Base-by-base conservation (phyloP, 2,329 filamentous ascomycete species). In the Fusarium stilboides region DNA sequence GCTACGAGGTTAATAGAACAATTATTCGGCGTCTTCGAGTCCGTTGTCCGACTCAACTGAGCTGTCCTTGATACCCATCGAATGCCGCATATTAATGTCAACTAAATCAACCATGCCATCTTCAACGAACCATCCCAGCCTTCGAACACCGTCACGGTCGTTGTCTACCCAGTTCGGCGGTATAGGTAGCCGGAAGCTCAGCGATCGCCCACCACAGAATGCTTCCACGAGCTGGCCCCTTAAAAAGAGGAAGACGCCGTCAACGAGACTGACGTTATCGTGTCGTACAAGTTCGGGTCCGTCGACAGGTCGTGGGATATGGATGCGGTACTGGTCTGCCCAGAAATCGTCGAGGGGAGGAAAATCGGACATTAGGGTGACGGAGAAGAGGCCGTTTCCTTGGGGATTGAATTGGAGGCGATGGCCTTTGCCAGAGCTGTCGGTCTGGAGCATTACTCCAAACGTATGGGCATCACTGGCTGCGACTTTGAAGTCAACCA, bases 271-370 rank as follows among this genome's bases (percentile, higher is more conserved):
- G 26, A 78, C 69, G 36, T 64, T 61, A 10, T 77, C 75, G 51
- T 79, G 78, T 13, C 78, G 75, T 1, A 77, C 75, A 5, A 80
- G 64, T 26, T 80, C 78, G 10, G 78, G 78, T 1, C 78, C 78
- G 46, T 80, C 78, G 22, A 80, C 67, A 5, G 72, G 74, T 9
- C 77, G 72, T 7, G 75, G 75, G 17, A 77, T 69, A 28, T 79
- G 68, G 15, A 77, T 58, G 13, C 69, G 62, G 61, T 80, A 79
- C 61, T 79, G 78, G 47, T 80, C 78, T n/a, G 76, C 78, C 78
- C 78, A 80, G 62, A 80, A 80, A 62, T 80, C 78, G 63, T 80
- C 78, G 3, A 80, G 72, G 5, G 78, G 76, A 8, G 78, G 72
- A 34, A 76, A 74, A 55, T 78, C 76, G 7, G 74, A 73, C 34